Evolutionary conservation across 495 filamentous ascomycete species (phyloP).

Genomic region (Aspergillus avenaceus): DNA sequence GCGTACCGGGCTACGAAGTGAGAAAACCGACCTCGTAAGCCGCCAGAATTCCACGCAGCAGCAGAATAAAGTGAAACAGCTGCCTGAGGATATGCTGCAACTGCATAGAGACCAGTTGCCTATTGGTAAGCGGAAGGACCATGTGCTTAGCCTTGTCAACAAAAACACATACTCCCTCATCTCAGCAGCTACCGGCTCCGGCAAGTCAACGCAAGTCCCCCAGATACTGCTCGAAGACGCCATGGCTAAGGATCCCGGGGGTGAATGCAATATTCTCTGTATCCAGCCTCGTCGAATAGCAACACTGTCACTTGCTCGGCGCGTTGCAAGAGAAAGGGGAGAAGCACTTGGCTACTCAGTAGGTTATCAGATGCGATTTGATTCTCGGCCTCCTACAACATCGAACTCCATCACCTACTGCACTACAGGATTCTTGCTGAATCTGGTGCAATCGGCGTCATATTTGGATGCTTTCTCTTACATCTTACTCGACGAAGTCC

Average conservation of each 20-base stretch:
- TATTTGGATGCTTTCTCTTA: conserved; percentile 45
- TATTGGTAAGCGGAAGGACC: conserved; percentile 40
- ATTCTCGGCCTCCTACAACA: conserved; percentile 18
- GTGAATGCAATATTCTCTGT: conserved; percentile 37
- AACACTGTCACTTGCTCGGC: conserved; percentile 48
- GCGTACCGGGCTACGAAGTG: background rate
- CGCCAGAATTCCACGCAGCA: background rate
- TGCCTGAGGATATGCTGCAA: background rate
- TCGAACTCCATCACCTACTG: conserved; percentile 52
- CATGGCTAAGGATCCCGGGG: conserved; percentile 20
- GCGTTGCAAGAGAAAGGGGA: conserved; percentile 51
- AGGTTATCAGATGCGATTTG: conserved; percentile 53
- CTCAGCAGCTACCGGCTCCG: conserved; percentile 54
- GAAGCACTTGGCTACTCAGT: conserved; percentile 45
- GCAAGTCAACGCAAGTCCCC: conserved; percentile 60
- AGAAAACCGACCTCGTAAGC: background rate
- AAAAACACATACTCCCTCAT: conserved; percentile 50
- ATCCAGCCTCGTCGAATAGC: conserved; percentile 58
- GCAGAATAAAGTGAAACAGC: background rate
- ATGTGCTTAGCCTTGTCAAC: conserved; percentile 45
- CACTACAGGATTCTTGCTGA: conserved; percentile 53
- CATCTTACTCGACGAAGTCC: conserved; percentile 58
- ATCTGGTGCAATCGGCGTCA: conserved; percentile 39
- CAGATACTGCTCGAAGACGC: conserved; percentile 55
- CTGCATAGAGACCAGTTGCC: conserved; percentile 27